Base-by-base conservation (phyloP, 2,329 filamentous ascomycete genomes). In the Metarhizium guizhouense region DNA sequence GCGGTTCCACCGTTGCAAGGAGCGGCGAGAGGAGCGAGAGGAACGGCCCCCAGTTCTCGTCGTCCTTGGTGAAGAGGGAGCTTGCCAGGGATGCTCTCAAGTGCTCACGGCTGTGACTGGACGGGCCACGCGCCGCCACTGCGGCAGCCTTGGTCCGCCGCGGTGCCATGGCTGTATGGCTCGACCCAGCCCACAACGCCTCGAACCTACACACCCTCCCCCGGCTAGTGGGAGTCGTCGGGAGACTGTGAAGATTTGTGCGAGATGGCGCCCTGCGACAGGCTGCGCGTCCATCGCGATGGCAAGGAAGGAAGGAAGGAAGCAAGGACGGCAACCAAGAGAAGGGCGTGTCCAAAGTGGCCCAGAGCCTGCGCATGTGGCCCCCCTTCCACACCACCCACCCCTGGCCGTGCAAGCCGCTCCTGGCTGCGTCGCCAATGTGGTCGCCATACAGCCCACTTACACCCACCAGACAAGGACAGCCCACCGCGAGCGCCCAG, bases 111-210 rank as follows among this genome's bases (percentile, higher is more conserved):
- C 25, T 25, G 25, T 54, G 52, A 59, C 42, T 57, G 57, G 58
- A 50, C 55, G 40, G 53, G 54, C 52, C 54, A 55, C 54, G 54
- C 58, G 54, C 59, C 57, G 57, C 57, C 57, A 54, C 56, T 47
- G 55, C 57, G 53, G 58, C 53, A 54, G 57, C 52, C 53, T 48
- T 25, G 54, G 56, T 45, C 45, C 50, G 52, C 29, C 48, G 25
- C 45, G 45, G 18, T 54, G 48, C 38, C 48, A 40, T 42, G 32
- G 34, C 25, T 47, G 36, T 45, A 47, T 51, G 38, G 47, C 40
- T 32, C 51, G 40, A 32, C 55, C 32, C 42, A 54, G 38, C 50
- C 50, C 53, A 43, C 36, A 25, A 38, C 29, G 47, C 32, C 47
- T 48, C n/a, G 48, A 47, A 34, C 48, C 13, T 51, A 7, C 42